These are phyloP conservation scores for Penicillium maclennaniae DNA, from an alignment of 495 filamentous ascomycete species.

Conservation along the genomic window DNA sequence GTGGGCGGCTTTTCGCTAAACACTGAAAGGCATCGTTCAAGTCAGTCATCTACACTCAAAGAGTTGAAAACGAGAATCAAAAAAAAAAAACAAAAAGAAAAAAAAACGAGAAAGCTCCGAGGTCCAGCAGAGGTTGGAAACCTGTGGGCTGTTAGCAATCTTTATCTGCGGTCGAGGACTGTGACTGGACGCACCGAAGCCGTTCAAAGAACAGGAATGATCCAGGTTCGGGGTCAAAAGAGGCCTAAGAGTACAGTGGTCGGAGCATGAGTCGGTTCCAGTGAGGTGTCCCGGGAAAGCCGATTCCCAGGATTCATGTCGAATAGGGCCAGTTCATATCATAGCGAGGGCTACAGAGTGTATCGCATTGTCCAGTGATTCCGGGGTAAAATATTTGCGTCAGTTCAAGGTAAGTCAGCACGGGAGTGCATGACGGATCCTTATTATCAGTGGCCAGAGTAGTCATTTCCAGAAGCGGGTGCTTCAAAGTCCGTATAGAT, in stretches of 20 bases:
- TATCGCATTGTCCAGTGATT: conserved; percentile 8
- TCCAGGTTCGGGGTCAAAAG: conserved; percentile 4
- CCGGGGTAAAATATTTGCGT: conserved; percentile 2
- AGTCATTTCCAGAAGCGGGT: conserved; percentile 11
- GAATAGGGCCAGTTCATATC: background rate
- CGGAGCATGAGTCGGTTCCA: background rate
- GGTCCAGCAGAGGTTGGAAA: conserved; percentile 20
- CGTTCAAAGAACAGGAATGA: background rate
- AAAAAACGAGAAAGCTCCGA: conserved; percentile 15
- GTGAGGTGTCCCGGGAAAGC: background rate
- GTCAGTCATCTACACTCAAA: conserved; percentile 35
- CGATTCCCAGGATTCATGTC: conserved; percentile 8
- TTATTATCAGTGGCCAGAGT: conserved; percentile 16
- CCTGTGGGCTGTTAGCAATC: conserved; percentile 19
- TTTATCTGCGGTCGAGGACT: background rate
- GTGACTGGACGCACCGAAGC: conserved; percentile 16
- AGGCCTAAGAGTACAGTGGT: background rate
- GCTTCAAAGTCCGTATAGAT: conserved; percentile 12
- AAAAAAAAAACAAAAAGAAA: conserved; percentile 9
- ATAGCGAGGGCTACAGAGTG: conserved; percentile 13
- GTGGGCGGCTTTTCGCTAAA: conserved; percentile 9
- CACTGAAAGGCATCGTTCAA: conserved; percentile 18
- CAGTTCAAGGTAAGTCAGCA: background rate
- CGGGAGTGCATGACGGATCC: conserved; percentile 5
- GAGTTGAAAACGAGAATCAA: conserved; percentile 16